Evolutionary conservation across 345 rosid species (phyloP), one percentile per base, ranked within the genome.

Genomic region (Microthlaspi erraticum): DNA sequence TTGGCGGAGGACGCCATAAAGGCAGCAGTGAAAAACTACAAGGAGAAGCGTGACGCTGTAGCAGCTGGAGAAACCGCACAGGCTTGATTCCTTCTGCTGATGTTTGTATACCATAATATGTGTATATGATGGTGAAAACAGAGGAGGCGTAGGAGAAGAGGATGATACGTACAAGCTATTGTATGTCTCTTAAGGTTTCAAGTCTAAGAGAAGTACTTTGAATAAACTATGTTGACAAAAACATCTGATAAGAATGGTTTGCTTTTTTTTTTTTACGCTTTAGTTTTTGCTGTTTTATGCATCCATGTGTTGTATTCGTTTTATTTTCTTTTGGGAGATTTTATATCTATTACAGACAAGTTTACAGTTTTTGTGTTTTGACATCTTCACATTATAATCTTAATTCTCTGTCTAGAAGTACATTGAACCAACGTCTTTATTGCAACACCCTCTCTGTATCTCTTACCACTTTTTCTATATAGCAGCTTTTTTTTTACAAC

Each of bases 1-100:
- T 93, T 95, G 59, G 99, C 99, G 0, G 99, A 95, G 85, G 99
- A 95, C 72, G 99, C 98, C 23, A 92, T 95, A 73, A 95, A 95
- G 90, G 99, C 99, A 10, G 99, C 99, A 38, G 91, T 92, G 10
- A 88, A 90, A 78, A 94, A 95, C 67, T 88, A 84, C 38, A 83
- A 94, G 70, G 83, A 86, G 29, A 94, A 92, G 68, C 93, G 74
- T 31, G 69, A 29, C 38, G 54, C 14, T 60, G 60, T 77, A 19
- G 78, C 79, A n/a, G 67, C 70, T 0, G 88, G 78, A 58, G 75
- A 83, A 79, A 82, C 88, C 7, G 78, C 86, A 13, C 51, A 79
- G 66, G 92, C 83, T 17, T 86, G 80, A 81, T 42, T 67, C 41
- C 38, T 7, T 49, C 7, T 66, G 64, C 62, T 31, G 20, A 29